A percentile compares a stretch with the other conserved stretches of the same genome.
Conservation (phyloP, 176 grass and related monocot species). For the Sorghum bicolor region DNA sequence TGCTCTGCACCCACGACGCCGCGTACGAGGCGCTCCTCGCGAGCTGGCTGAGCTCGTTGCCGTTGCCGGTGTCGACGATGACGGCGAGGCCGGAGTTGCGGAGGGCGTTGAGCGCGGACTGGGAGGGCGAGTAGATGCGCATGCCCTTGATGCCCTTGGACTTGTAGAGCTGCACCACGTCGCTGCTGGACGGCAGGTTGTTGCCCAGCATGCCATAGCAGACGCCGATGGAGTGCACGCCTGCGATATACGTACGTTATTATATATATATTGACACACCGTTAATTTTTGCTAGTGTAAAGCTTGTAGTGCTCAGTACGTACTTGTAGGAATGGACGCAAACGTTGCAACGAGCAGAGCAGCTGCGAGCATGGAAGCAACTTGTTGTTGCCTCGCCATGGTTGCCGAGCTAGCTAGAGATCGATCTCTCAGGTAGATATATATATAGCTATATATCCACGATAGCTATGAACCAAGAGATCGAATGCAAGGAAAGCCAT, state of each 20-base stretch:
- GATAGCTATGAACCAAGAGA: too few relatives aligned
- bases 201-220: slow-evolving; percentile 60
- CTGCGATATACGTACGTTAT: slow-evolving; percentile 21
- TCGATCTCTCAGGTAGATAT: neutral
- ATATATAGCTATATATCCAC: too few relatives aligned
- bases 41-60: neutral
- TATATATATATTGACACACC: too few relatives aligned
- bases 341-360: slow-evolving; percentile 44
- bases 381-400: slow-evolving; percentile 29
- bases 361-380: slow-evolving; percentile 12
- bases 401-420: neutral
- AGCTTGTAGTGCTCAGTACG: too few relatives aligned
- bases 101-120: slow-evolving; percentile 32
- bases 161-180: slow-evolving; percentile 56
- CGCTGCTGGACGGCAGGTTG: slow-evolving; percentile 45
- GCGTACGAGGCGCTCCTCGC: slow-evolving; percentile 25
- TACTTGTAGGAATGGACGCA: slow-evolving; percentile 32
- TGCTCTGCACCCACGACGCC: slow-evolving; percentile 45
- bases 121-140: slow-evolving; percentile 58
- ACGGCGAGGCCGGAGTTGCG: slow-evolving; percentile 43
- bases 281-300: too few relatives aligned
- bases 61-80: slow-evolving; percentile 34
- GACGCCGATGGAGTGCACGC: slow-evolving; percentile 54
- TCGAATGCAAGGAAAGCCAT: neutral
- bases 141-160: slow-evolving; percentile 52